Base-by-base conservation (phyloP, 441 rosid species). In the Populus hybrid region DNA sequence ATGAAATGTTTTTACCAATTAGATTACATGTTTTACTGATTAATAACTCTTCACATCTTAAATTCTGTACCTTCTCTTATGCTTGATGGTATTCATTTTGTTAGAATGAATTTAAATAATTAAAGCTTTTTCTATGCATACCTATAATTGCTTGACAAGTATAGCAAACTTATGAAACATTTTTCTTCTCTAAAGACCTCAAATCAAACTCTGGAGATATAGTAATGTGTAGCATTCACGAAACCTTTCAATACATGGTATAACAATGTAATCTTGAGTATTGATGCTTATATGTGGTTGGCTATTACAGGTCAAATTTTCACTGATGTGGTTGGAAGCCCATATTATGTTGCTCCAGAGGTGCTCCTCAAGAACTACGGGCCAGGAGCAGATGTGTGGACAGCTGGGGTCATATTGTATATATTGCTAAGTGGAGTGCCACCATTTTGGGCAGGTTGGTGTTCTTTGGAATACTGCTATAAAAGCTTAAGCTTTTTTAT, bases 321-420 rank as follows among this genome's bases (percentile, higher is more conserved):
- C 82, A 92, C 87, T 21, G 99, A 95, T 86, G 98, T 93, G 28
- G 98, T 95, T 75, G 98, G 99, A 70, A 95, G 99, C 81, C 99
- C 98, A 70, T 95, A 95, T 81, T 95, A 95, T 73, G 99, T 95
- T 10, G 97, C 98, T 71, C 99, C 99, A 36, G 99, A 95, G 89
- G 99, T 95, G 69, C 95, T 95, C 26, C 90, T 88, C 1, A 95
- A 92, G 84, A 89, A 86, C 77, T 95, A 93, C 81, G 99, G 98
- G 69, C 98, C 97, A 72, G 99, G 83, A 81, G 99, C 99, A 63
- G 99, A 95, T 81, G 98, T 95, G 20, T 95, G 99, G 99, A 93
- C 99, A 46, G 98, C 99, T 64, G 99, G 99, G 67, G 97, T 95
- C 82, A 95, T 95, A 72, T 82, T 95, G 81, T 93, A 95, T 77